phyloP scores from a whole-genome alignment of 2,329 filamentous ascomycete genomes.

The Nemania serpens region DNA sequence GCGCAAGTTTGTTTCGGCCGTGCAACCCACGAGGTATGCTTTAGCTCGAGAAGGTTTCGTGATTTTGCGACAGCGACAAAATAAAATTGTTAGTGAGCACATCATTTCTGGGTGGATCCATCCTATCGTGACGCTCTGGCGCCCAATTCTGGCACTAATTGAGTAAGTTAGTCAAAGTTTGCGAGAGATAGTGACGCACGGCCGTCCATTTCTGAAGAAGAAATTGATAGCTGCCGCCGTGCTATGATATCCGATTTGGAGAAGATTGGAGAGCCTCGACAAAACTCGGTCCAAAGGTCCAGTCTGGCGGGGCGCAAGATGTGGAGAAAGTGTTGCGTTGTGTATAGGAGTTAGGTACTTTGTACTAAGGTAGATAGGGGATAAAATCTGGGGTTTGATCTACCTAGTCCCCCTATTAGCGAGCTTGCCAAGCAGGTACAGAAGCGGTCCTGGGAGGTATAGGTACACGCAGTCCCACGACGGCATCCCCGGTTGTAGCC shows the following conservation, averaged over 20 bases:
- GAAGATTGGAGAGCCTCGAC: conserved; percentile 15
- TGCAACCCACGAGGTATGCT: background rate
- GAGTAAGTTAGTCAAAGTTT: background rate
- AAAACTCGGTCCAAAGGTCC: background rate
- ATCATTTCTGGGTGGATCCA: conserved; percentile 6
- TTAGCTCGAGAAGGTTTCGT: conserved; percentile 4
- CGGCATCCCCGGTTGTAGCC: conserved; percentile 24
- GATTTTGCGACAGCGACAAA: conserved; percentile 17
- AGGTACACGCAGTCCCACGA: background rate
- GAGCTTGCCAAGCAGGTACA: background rate
- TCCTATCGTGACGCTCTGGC: background rate
- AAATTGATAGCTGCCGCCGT: background rate
- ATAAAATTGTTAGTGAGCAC: conserved; percentile 12
- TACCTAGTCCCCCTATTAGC: background rate
- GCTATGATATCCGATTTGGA: conserved; percentile 18
- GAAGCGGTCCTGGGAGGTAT: no score
- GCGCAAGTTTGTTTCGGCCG: conserved; percentile 3
- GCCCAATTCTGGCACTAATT: conserved; percentile 4
- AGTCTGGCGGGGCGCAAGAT: conserved; percentile 5
- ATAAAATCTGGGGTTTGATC: conserved; percentile 26
- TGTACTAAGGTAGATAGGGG: background rate
- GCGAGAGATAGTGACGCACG: conserved; percentile 4
- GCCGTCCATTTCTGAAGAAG: background rate
- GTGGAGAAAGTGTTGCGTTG: conserved; percentile 6
- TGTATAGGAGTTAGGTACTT: no score